These are phyloP conservation scores for Geotrichum ghanense DNA, from an alignment of 805 yeast species.

Conservation along the genomic window DNA sequence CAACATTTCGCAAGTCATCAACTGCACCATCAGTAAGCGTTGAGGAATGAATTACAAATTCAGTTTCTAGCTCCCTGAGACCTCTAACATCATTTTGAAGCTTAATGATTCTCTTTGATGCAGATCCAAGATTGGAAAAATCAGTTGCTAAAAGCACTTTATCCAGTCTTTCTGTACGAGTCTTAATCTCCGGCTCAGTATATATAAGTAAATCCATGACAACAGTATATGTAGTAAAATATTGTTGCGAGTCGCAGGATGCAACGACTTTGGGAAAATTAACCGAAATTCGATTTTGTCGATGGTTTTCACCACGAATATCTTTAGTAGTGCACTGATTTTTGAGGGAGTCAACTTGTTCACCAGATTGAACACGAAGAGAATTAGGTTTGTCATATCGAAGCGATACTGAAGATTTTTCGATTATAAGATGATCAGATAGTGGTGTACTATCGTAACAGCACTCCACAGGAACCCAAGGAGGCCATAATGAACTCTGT, in stretches of 20 bases:
- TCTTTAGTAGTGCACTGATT: constrained; percentile 9
- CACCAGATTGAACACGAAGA: constrained; percentile 19
- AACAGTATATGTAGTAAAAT: constrained; percentile 52
- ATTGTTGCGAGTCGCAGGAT: constrained; percentile 64
- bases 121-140: constrained; percentile 43
- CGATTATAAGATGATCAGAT: constrained; percentile 33
- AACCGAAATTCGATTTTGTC: constrained; percentile 39
- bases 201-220: constrained; percentile 55
- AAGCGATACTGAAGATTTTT: constrained; percentile 50
- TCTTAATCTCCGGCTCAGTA: constrained; percentile 56
- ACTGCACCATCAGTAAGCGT: neutral
- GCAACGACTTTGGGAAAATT: constrained; percentile 62
- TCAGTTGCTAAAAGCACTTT: constrained; percentile 62
- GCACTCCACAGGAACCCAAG: constrained; percentile 72
- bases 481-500: constrained; percentile 56
- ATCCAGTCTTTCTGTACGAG: constrained; percentile 46
- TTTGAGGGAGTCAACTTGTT: constrained; percentile 1
- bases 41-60: neutral
- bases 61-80: constrained; percentile 28
- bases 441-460: constrained; percentile 43
- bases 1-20: constrained; percentile 19
- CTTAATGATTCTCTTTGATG: constrained; percentile 35
- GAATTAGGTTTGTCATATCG: constrained; percentile 45
- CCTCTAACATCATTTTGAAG: constrained; percentile 43
- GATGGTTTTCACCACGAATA: constrained; percentile 14